phyloP scores from a whole-genome alignment of 2,329 filamentous ascomycete genomes.

The Fusarium sp. region DNA sequence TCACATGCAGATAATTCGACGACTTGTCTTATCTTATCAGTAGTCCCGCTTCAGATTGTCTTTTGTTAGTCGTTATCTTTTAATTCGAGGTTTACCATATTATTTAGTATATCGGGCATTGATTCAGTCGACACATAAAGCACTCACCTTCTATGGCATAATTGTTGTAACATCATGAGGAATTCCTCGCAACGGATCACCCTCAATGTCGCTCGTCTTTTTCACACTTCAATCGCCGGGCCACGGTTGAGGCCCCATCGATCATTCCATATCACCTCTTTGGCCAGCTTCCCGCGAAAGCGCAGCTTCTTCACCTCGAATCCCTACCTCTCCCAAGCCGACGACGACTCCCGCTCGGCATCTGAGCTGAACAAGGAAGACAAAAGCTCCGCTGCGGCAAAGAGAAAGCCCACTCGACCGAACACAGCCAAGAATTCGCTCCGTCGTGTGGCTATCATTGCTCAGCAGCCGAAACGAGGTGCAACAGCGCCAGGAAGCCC shows the following conservation, averaged over 20 bases:
- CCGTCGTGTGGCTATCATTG: constrained; percentile 86
- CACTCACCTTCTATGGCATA: constrained; percentile 41
- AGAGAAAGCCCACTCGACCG: constrained; percentile 62
- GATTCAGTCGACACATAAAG: constrained; percentile 14
- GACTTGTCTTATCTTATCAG: constrained; percentile 27
- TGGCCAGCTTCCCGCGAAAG: constrained; percentile 63
- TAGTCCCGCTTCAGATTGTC: constrained; percentile 19
- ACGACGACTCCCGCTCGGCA: constrained; percentile 47
- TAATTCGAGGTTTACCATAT: not conserved
- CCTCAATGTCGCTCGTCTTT: constrained; percentile 49
- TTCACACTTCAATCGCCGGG: constrained; percentile 48
- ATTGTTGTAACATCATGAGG: constrained; percentile 51
- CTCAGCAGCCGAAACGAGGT: constrained; percentile 70
- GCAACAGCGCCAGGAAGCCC: constrained; percentile 43
- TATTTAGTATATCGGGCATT: constrained; percentile 2
- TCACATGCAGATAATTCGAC: constrained; percentile 46
- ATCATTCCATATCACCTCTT: constrained; percentile 62
- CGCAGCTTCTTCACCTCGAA: constrained; percentile 77
- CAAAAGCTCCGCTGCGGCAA: constrained; percentile 48
- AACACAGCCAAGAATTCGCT: constrained; percentile 77
- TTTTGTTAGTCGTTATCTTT: constrained; percentile 18
- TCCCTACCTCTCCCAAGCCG: constrained; percentile 63
- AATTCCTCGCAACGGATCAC: constrained; percentile 51
- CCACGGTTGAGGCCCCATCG: constrained; percentile 50
- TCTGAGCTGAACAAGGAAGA: constrained; percentile 41